Conservation (phyloP, 2,329 filamentous ascomycete species). For the Bipolaris bicolor region DNA sequence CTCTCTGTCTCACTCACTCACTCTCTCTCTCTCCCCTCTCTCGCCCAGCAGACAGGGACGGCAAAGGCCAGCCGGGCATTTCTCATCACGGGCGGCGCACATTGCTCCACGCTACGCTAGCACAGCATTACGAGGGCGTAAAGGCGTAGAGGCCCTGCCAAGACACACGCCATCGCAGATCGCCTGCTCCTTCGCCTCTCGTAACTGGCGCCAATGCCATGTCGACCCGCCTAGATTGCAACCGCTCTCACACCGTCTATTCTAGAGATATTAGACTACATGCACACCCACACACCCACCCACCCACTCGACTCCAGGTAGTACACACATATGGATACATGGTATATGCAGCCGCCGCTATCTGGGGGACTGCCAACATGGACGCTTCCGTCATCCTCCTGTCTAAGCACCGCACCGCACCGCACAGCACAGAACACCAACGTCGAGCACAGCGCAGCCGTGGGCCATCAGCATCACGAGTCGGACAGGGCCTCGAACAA, state of each 20-base stretch:
- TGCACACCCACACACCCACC: too few relatives aligned
- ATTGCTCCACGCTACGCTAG: constrained; percentile 16
- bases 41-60: neutral
- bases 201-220: neutral
- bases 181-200: constrained; percentile 4
- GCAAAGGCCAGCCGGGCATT: too few relatives aligned
- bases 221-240: neutral
- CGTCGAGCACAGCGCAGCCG: neutral
- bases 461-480: neutral
- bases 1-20: neutral
- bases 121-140: too few relatives aligned
- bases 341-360: too few relatives aligned
- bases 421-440: neutral
- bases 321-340: too few relatives aligned
- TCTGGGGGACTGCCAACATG: too few relatives aligned
- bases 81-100: neutral
- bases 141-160: constrained; percentile 21
- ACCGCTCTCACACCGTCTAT: neutral
- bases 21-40: too few relatives aligned
- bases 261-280: too few relatives aligned
- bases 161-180: constrained; percentile 22
- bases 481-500: neutral
- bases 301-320: too few relatives aligned
- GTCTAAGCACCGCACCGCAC: neutral
- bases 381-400: neutral